These are phyloP conservation scores for Rhynchospora pubera DNA, from an alignment of 176 grass and related monocot genomes.

Conservation along the genomic window DNA sequence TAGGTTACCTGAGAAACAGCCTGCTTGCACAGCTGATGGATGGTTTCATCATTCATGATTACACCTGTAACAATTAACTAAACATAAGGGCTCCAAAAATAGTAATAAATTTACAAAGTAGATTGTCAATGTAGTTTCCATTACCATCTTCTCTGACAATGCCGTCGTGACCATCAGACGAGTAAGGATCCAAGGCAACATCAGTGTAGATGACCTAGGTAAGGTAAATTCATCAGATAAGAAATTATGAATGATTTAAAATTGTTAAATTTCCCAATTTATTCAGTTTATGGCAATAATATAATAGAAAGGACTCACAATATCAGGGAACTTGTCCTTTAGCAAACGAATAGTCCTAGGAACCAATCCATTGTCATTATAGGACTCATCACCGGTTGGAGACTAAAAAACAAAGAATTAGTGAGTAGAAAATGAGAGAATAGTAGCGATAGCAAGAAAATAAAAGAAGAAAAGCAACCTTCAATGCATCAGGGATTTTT, in stretches of 20 bases:
- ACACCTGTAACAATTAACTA: slow-evolving; percentile 43
- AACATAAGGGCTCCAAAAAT: neutral
- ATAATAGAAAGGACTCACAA: slow-evolving; percentile 41
- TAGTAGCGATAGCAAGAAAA: neutral
- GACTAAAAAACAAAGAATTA: slow-evolving; percentile 31
- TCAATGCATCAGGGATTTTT: slow-evolving; percentile 94
- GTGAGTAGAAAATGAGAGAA: neutral
- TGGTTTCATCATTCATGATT: slow-evolving; percentile 96
- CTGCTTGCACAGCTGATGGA: slow-evolving; percentile 96
- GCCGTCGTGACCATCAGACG: slow-evolving; percentile 97
- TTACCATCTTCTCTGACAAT: slow-evolving; percentile 98
- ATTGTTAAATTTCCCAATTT: neutral
- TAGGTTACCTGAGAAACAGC: slow-evolving; percentile 81
- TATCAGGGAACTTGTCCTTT: slow-evolving; percentile 92
- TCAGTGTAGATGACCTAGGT: slow-evolving; percentile 87
- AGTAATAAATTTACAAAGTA: neutral
- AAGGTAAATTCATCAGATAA: neutral
- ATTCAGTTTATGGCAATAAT: neutral
- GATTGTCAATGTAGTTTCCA: slow-evolving; percentile 5
- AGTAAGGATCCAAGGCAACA: slow-evolving; percentile 95
- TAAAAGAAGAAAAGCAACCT: slow-evolving; percentile 39
- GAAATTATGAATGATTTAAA: neutral
- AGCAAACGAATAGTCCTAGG: slow-evolving; percentile 76
- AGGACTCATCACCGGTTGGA: slow-evolving; percentile 76
- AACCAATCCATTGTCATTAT: slow-evolving; percentile 90